Percentiles rank a stretch among this genome's conserved stretches.
phyloP scores from a whole-genome alignment of 2,329 filamentous ascomycete species.

The Diplodia intermedia region DNA sequence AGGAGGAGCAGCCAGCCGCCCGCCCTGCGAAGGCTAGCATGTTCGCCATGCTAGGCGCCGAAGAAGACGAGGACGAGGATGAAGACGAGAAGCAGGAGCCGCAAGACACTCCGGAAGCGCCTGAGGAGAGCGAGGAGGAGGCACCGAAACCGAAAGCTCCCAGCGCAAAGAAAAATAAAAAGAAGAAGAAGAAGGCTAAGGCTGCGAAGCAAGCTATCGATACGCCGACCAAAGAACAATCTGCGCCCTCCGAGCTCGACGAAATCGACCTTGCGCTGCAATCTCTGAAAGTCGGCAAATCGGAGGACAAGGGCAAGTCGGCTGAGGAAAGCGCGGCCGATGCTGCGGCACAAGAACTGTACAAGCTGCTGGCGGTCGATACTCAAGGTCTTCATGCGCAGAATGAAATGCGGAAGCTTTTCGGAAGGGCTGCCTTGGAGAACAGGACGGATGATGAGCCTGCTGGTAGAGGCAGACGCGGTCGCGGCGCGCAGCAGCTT shows the following conservation, averaged over 20 bases:
- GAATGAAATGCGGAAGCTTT: constrained; percentile 87
- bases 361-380: constrained; percentile 65
- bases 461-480: constrained; percentile 59
- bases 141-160: constrained; percentile 45
- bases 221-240: constrained; percentile 55
- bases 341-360: constrained; percentile 56
- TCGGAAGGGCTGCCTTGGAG: constrained; percentile 70
- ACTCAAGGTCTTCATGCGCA: constrained; percentile 79
- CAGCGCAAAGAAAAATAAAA: constrained; percentile 46
- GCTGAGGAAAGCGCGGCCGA: constrained; percentile 41
- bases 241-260: constrained; percentile 54
- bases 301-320: constrained; percentile 39
- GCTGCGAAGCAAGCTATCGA: constrained; percentile 14
- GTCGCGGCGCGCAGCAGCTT: constrained; percentile 63
- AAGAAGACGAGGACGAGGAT: constrained; percentile 48
- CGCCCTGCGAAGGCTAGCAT: constrained; percentile 50
- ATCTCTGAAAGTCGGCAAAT: constrained; percentile 43
- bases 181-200: constrained; percentile 67
- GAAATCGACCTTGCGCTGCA: constrained; percentile 72
- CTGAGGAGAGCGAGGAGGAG: constrained; percentile 35
- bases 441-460: constrained; percentile 58
- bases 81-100: constrained; percentile 43
- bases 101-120: constrained; percentile 32
- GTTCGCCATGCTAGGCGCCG: constrained; percentile 55
- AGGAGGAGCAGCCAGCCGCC: constrained; percentile 45